Evolutionary conservation across 306 rosid species (phyloP), one percentile per base, ranked within the genome.

Genomic region (Vigna reflexopilosa): DNA sequence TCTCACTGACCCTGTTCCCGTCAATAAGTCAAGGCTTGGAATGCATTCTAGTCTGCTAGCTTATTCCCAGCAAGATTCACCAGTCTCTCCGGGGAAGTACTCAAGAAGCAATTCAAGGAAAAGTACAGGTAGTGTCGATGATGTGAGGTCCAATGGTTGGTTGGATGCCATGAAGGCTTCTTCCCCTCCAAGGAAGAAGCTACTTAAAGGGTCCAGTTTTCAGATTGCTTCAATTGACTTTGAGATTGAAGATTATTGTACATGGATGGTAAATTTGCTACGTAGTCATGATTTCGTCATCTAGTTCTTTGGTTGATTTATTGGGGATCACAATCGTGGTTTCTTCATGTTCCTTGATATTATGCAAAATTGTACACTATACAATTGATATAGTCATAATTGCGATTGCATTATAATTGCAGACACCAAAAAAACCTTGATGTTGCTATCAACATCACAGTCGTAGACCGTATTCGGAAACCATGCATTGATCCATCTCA

Each of bases 111-210:
- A 40, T 32, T 85, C 97, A n/a, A 92, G 91, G 81, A 94, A 82
- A 78, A 88, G 80, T 73, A 83, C 85, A 0, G 91, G 84, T 6
- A 86, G 81, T 72, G 67, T 88, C 70, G 97, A 95, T 67, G 98
- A 95, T 87, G 97, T 95, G 1, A 72, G 91, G 59, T 85, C 91
- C 61, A 95, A 95, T 40, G 95, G 97, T n/a, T 92, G 92, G 98
- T 83, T 95, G 55, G 98, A 95, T 73, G 98, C 97, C 72, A 95
- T 95, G 98, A 89, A 77, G 70, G 91, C 98, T 13, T 95, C 98
- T 73, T 95, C 98, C 0, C 98, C 98, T 72, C 97, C 97, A 0
- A 77, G 89, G 70, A 92, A 90, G 90, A 95, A 95, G 86, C 71
- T 73, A 2, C 81, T 65, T 36, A 89, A 83, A 83, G 92, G 88